phyloP scores from a whole-genome alignment of 73 alveolate genomes.

The Paraurostyla sp. region DNA sequence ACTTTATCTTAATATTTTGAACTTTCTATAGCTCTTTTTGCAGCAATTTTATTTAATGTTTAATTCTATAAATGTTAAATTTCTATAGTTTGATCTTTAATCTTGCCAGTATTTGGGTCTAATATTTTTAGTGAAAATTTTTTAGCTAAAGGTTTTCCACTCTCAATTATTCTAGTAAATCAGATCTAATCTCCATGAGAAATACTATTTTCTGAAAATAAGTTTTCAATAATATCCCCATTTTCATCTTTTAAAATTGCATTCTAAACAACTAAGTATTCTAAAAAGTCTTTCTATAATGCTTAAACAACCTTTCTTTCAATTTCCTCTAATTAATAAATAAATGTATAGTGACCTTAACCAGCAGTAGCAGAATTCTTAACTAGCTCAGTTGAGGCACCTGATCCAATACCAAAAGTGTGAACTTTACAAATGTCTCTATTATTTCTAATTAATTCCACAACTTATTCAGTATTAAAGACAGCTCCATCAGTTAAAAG shows the following conservation, averaged over 20 bases:
- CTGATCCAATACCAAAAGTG: constrained; percentile 77
- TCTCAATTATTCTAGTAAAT: no score
- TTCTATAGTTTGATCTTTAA: background rate
- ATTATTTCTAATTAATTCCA: constrained; percentile 67
- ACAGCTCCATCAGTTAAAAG: constrained; percentile 98
- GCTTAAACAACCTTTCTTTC: constrained; percentile 53
- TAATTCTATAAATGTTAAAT: background rate
- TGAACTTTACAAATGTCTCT: constrained; percentile 70
- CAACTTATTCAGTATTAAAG: constrained; percentile 75
- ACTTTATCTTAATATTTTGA: background rate
- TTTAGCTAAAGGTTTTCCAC: no score
- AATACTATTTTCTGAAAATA: background rate
- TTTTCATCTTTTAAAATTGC: background rate
- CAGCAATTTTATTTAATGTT: background rate
- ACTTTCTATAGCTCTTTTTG: background rate
- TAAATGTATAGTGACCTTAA: constrained; percentile 51
- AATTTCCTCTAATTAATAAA: background rate
- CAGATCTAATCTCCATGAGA: background rate
- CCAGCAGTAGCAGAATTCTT: constrained; percentile 72
- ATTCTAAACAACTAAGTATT: background rate
- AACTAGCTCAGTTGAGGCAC: constrained; percentile 64
- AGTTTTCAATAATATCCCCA: background rate
- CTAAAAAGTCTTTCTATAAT: background rate
- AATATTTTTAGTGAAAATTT: no score
- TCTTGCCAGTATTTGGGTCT: background rate